phyloP scores from a whole-genome alignment of 345 rosid genomes.

The Linum tenue region DNA sequence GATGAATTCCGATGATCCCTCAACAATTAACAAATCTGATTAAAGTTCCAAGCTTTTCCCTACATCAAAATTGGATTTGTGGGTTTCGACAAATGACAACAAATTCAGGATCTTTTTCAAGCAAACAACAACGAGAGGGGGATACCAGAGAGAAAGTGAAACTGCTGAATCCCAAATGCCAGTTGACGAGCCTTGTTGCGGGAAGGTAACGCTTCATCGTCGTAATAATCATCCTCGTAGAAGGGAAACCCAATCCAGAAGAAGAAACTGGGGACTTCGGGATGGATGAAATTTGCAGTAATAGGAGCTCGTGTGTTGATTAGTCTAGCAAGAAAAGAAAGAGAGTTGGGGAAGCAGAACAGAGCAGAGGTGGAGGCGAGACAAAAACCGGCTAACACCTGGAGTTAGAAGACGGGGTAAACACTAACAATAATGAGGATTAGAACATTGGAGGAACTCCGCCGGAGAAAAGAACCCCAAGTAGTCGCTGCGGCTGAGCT shows the following conservation, averaged over 20 bases:
- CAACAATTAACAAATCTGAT: not conserved
- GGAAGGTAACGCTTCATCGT: conserved; percentile 14
- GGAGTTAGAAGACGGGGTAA: too few species aligned
- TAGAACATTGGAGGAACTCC: too few species aligned
- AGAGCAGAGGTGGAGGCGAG: too few species aligned
- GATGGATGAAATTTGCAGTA: too few species aligned
- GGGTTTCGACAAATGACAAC: not conserved
- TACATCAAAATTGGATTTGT: not conserved
- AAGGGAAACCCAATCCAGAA: not conserved
- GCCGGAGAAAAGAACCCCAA: too few species aligned
- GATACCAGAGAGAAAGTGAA: conserved; percentile 1
- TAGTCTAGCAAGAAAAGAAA: too few species aligned
- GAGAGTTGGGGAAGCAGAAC: too few species aligned
- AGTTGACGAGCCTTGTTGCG: conserved; percentile 3
- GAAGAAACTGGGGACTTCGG: not conserved
- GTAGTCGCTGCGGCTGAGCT: too few species aligned
- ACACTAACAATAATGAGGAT: too few species aligned
- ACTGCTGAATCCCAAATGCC: conserved; percentile 16
- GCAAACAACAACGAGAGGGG: not conserved
- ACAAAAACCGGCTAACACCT: too few species aligned
- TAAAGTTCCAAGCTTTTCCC: not conserved
- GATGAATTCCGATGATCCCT: not conserved
- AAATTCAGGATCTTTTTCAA: not conserved
- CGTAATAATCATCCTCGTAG: not conserved
- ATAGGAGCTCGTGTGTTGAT: too few species aligned